A percentile compares a stretch with the other conserved stretches of the same genome.
Evolutionary conservation across 2,329 filamentous ascomycete genomes (phyloP).

Genomic region (Aspergillus tamarii): DNA sequence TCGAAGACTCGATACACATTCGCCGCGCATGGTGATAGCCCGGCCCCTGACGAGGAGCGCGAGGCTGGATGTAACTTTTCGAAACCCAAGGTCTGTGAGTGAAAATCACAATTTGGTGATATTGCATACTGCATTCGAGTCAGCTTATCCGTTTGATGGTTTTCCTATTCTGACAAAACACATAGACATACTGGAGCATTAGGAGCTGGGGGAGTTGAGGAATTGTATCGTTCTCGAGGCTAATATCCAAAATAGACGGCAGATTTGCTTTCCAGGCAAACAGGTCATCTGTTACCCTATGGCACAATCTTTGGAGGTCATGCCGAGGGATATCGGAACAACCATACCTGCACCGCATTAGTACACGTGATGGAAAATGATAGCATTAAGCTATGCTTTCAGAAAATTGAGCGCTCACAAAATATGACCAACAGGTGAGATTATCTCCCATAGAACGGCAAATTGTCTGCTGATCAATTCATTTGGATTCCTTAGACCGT

Average conservation of each 20-base stretch:
- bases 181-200: constrained; percentile 41
- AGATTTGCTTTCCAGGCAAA: constrained; percentile 43
- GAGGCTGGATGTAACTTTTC: constrained; percentile 46
- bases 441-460: constrained; percentile 48
- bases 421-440: constrained; percentile 47
- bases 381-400: background rate
- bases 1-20: constrained; percentile 48
- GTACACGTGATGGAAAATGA: background rate
- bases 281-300: constrained; percentile 16
- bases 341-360: constrained; percentile 35
- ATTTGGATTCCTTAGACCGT: constrained; percentile 32
- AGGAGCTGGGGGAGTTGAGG: constrained; percentile 45
- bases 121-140: constrained; percentile 41
- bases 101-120: constrained; percentile 49
- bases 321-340: constrained; percentile 43
- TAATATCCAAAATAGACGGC: constrained; percentile 40
- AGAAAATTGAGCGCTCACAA: constrained; percentile 29
- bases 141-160: constrained; percentile 2
- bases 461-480: constrained; percentile 43
- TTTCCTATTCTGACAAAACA: background rate
- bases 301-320: constrained; percentile 40
- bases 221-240: constrained; percentile 33
- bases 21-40: constrained; percentile 49
- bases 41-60: constrained; percentile 44
- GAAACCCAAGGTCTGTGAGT: constrained; percentile 51